These are phyloP conservation scores for Candida germanica DNA, from an alignment of 805 yeast genomes.

Conservation along the genomic window DNA sequence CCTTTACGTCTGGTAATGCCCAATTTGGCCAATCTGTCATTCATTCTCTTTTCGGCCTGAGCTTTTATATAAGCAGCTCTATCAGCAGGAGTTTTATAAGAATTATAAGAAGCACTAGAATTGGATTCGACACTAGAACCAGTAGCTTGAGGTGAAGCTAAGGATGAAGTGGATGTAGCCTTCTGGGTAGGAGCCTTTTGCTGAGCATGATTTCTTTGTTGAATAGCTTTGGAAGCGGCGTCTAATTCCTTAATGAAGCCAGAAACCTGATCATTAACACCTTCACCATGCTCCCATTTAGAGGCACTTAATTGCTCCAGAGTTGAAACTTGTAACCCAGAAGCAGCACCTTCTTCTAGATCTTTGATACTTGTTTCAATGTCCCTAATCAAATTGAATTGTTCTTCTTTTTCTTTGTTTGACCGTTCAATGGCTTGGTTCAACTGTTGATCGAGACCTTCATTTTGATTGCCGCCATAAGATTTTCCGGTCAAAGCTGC, in stretches of 20 bases:
- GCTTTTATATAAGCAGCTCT: constrained; percentile 80
- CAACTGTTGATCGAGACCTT: constrained; percentile 53
- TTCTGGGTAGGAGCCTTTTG: constrained; percentile 2
- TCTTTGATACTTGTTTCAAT: constrained; percentile 69
- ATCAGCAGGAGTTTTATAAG: constrained; percentile 54
- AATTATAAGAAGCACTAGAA: constrained; percentile 2
- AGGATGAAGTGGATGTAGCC: constrained; percentile 8
- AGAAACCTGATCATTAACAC: constrained; percentile 62
- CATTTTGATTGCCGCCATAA: constrained; percentile 38
- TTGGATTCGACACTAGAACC: constrained; percentile 9
- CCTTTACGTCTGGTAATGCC: constrained; percentile 54
- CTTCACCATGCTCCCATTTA: constrained; percentile 81
- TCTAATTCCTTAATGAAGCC: constrained; percentile 55
- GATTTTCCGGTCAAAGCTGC: constrained; percentile 84
- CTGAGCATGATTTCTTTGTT: constrained; percentile 9
- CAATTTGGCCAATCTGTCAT: constrained; percentile 75
- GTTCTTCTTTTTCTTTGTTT: constrained; percentile 52
- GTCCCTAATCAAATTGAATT: constrained; percentile 62
- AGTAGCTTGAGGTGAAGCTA: constrained; percentile 11
- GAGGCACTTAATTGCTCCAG: constrained; percentile 51
- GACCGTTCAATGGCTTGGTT: constrained; percentile 50
- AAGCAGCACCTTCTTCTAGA: constrained; percentile 49
- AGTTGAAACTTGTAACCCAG: constrained; percentile 38
- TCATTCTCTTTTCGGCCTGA: constrained; percentile 73
- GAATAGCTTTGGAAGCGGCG: constrained; percentile 10